Base-by-base conservation (phyloP, 2,329 filamentous ascomycete species). In the Rutstroemia sydowiana region DNA sequence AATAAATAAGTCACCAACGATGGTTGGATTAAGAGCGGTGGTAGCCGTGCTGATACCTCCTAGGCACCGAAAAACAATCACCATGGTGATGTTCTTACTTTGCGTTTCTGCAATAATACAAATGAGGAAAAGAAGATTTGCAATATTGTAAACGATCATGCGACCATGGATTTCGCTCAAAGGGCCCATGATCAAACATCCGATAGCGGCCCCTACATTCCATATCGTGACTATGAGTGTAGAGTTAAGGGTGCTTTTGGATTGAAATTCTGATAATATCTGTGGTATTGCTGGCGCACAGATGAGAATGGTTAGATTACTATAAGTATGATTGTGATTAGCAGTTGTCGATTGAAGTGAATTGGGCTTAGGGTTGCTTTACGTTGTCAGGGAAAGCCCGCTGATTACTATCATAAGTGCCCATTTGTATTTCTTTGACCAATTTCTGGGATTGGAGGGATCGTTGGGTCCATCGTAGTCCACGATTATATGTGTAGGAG, bases 111-210 rank as follows among this genome's bases (percentile, higher is more conserved):
- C 73, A 44, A 75, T 71, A 53, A 79, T 80, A 59, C 77, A 81
- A 3, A 76, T 63, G 0, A 81, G 61, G 61, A 74, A 81, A 54
- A 77, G 70, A 18, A 81, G 55, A 59, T 81, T 82, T 2, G 75
- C 68, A 7, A 73, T 57, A 56, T 81, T 78, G 2, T 84, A 79
- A n/a, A 85, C 70, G 20, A 75, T 61, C 57, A 83, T 75, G 3
- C 79, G 73, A 4, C 79, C 82, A 50, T 77, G 81, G 9, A 85
- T 64, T 61, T 87, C 83, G 2, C 59, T 75, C 14, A 87, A 65
- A 0, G 82, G 82, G 1, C 83, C 84, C 78, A 83, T 87, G 2
- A 86, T 42, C 1, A 64, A 45, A 2, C 72, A 73, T 0, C 72
- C 73, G 16, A 71, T 70, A 13, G 72, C 72, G 50, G 70, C 73